Conservation (phyloP, 2,329 filamentous ascomycete species). For the Fusarium burgessii region DNA sequence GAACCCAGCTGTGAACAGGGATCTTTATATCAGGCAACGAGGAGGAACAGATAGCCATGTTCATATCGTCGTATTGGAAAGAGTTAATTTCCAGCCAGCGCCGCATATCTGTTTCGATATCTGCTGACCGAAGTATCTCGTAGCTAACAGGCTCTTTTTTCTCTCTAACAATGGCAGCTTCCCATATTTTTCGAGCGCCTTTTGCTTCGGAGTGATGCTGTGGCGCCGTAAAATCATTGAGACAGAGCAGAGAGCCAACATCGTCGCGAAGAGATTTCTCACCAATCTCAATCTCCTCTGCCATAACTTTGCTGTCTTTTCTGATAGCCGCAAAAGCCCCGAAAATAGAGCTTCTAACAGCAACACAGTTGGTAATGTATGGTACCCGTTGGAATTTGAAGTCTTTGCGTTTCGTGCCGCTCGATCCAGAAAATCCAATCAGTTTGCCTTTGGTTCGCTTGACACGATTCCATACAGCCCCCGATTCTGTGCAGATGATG, state of each 20-base stretch:
- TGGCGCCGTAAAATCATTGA: conserved; percentile 68
- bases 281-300: conserved; percentile 74
- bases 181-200: conserved; percentile 57
- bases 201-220: conserved; percentile 50
- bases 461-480: conserved; percentile 91
- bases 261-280: conserved; percentile 80
- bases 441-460: conserved; percentile 85
- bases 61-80: conserved; percentile 56
- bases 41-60: conserved; percentile 65
- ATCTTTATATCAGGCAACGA: conserved; percentile 76
- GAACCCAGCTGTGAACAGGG: conserved; percentile 84
- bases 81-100: conserved; percentile 60
- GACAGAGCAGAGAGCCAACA: conserved; percentile 75
- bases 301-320: conserved; percentile 85
- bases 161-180: conserved; percentile 52
- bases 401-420: conserved; percentile 78
- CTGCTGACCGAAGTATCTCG: conserved; percentile 70
- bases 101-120: conserved; percentile 73
- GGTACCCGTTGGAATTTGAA: conserved; percentile 96
- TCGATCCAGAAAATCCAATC: conserved; percentile 58
- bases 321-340: conserved; percentile 91
- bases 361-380: conserved; percentile 84
- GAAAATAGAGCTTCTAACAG: conserved; percentile 87
- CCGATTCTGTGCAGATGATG: conserved; percentile 91
- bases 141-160: conserved; percentile 64